Conservation (phyloP, 495 filamentous ascomycete genomes). For the Thozetella sp. region DNA sequence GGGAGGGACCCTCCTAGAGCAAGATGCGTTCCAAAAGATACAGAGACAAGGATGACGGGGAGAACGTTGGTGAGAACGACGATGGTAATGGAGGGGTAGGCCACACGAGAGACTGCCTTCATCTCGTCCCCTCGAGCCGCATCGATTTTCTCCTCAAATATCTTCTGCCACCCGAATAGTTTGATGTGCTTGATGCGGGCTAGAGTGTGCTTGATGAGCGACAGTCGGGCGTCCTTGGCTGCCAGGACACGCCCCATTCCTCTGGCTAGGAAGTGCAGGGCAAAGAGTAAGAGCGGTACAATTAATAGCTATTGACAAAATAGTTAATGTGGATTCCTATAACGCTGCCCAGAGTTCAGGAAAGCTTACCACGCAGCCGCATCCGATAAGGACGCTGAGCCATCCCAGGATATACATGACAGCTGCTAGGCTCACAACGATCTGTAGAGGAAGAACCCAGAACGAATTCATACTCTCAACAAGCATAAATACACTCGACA, state of each 20-base stretch:
- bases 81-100: neutral
- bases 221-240: neutral
- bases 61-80: neutral
- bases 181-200: constrained; percentile 2
- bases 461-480: neutral
- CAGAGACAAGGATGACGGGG: neutral
- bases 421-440: neutral
- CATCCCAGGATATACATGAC: neutral
- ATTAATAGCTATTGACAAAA: neutral
- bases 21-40: neutral
- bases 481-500: neutral
- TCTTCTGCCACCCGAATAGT: neutral
- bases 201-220: neutral
- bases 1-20: neutral
- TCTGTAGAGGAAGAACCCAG: neutral
- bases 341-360: too few species aligned
- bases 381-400: neutral
- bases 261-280: neutral
- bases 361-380: neutral
- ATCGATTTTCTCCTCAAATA: neutral
- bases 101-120: neutral
- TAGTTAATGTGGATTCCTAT: too few species aligned
- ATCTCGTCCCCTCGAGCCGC: neutral
- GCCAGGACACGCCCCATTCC: neutral
- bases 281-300: neutral